phyloP scores from a whole-genome alignment of 208 protist genomes.

The Crithidia expoeki region DNA sequence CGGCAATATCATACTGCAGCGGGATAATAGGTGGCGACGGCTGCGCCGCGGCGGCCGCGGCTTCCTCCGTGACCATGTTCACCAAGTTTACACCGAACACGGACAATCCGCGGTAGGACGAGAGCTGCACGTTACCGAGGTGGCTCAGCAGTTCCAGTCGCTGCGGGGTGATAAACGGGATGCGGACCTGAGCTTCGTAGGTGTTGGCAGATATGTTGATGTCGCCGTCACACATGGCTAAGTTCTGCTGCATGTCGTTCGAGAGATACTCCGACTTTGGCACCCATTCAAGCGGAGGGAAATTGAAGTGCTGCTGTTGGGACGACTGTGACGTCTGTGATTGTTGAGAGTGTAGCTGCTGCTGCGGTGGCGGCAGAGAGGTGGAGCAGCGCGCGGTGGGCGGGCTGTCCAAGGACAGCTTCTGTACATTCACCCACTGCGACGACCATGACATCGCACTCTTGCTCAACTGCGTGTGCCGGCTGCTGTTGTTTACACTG shows the following conservation, averaged over 20 bases:
- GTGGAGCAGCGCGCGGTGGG: background rate
- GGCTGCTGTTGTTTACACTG: conserved; percentile 15
- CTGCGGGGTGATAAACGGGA: conserved; percentile 74
- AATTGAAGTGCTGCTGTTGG: conserved; percentile 2
- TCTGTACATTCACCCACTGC: conserved; percentile 8
- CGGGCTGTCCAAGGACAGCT: conserved; percentile 1
- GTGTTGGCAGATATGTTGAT: conserved; percentile 29
- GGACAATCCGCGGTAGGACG: conserved; percentile 51
- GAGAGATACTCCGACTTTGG: conserved; percentile 31
- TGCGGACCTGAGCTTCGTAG: conserved; percentile 39
- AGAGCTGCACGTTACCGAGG: conserved; percentile 55
- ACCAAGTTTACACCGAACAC: conserved; percentile 61
- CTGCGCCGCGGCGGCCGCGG: conserved; percentile 31
- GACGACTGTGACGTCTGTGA: background rate
- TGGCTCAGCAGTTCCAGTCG: conserved; percentile 59
- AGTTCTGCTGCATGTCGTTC: conserved; percentile 22
- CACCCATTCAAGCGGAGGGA: conserved; percentile 12
- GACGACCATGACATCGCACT: conserved; percentile 17
- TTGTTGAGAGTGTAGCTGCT: background rate
- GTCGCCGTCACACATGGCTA: conserved; percentile 39
- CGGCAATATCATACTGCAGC: conserved; percentile 54
- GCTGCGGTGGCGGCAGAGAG: background rate
- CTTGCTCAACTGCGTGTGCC: conserved; percentile 12
- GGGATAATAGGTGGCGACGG: conserved; percentile 50
- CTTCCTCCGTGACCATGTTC: conserved; percentile 67